Evolutionary conservation across 2,329 filamentous ascomycete species (phyloP).

Genomic region (Leptographium lundbergii): DNA sequence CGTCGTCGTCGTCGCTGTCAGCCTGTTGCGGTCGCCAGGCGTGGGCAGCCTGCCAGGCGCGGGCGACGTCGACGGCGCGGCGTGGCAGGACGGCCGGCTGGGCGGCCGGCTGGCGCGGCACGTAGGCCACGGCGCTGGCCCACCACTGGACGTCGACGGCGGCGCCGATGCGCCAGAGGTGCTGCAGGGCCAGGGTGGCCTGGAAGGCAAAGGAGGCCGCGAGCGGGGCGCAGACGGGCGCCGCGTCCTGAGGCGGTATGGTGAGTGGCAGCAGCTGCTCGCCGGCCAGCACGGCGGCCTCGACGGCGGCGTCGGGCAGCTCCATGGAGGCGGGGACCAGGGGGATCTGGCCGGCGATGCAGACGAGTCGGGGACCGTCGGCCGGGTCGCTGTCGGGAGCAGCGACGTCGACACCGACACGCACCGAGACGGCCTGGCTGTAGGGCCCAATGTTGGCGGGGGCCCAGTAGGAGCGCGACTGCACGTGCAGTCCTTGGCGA

Average conservation of each 20-base stretch:
- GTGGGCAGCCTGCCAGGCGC: constrained; percentile 36
- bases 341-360: constrained; percentile 84
- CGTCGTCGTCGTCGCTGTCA: constrained; percentile 30
- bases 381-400: not conserved
- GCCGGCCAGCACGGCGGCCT: not conserved
- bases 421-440: constrained; percentile 66
- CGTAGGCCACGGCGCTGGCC: constrained; percentile 63
- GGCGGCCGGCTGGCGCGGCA: constrained; percentile 28
- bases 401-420: constrained; percentile 8
- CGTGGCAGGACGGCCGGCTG: constrained; percentile 6
- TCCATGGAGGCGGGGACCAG: constrained; percentile 70
- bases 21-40: constrained; percentile 11
- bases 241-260: not conserved
- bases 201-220: constrained; percentile 34
- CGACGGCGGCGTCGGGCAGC: constrained; percentile 24
- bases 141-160: constrained; percentile 63
- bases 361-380: constrained; percentile 29
- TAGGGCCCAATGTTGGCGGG: constrained; percentile 96
- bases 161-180: constrained; percentile 71
- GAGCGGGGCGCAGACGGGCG: not conserved
- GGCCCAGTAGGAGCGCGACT: constrained; percentile 91
- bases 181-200: constrained; percentile 66
- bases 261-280: constrained; percentile 1
- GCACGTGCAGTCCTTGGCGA: constrained; percentile 67
- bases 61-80: constrained; percentile 29